Base-by-base conservation (phyloP, 1,284 basidiomycete species). In the Cystobasidiaceae sp. region DNA sequence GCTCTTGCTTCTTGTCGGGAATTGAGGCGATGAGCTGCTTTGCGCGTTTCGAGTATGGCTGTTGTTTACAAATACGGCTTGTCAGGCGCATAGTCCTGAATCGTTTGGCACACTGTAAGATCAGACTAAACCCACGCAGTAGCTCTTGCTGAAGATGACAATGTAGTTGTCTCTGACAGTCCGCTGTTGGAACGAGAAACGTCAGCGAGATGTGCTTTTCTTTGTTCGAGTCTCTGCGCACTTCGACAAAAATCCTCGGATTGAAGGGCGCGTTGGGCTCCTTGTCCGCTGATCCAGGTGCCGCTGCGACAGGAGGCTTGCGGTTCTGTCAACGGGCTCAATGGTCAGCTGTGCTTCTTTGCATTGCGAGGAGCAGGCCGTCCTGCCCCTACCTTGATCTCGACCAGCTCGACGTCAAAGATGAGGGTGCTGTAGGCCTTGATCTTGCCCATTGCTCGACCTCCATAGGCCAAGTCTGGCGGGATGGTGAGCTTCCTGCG, bases 71-170 rank as follows among this genome's bases (percentile, higher is more conserved):
- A 8, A 17, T 19, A 30, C 13, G 5, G 21, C 32, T 23, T 41
- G 33, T 21, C 28, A 30, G 30, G n/a, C 32, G 21, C 13, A 25
- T 23, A 43, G 25, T 21, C 28, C 17, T 33, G 23, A 27, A 19
- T 6, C 41, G 49, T 43, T 19, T 33, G 17, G 28, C 17, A 19
- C 30, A 44, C 27, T 37, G 2, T 19, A 15, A 39, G 46, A 44
- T 41, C 45, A 43, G 13, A 59, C n/a, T n/a, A 51, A 64, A 60
- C 68, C 49, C 7, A 66, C 67, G 57, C 67, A 69, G 66, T 69
- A 71, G 51, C 56, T 72, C 74, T 78, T 79, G 69, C 70, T 73
- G 68, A 79, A 79, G 25, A 79, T 72, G n/a, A 76, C 77, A 37
- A 77, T 66, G 45, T 73, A 69, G 65, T 75, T 69, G 28, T 70